Conservation (phyloP, 768 basidiomycete species). For the Rubroboletus pulcherrimus region DNA sequence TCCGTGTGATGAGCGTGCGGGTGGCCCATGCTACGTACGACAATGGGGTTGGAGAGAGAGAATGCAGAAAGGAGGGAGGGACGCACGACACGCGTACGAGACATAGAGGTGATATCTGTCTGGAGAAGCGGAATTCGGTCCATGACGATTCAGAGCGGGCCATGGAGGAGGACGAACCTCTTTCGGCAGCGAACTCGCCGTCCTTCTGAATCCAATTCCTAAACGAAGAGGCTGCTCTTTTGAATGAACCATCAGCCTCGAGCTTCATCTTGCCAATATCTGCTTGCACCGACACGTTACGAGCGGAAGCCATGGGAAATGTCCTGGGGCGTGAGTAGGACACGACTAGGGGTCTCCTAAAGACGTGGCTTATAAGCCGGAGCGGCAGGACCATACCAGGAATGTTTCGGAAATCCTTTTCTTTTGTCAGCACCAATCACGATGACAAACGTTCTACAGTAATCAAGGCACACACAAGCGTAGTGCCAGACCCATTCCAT, state of each 20-base stretch:
- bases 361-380: constrained; percentile 7
- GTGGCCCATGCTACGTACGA: constrained; percentile 83
- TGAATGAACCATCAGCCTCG: constrained; percentile 64
- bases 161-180: constrained; percentile 44
- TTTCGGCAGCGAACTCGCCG: constrained; percentile 69
- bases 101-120: constrained; percentile 93
- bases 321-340: neutral
- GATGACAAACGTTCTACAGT: constrained; percentile 16
- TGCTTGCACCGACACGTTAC: constrained; percentile 36
- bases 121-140: constrained; percentile 25
- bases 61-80: neutral
- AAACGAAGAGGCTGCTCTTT: constrained; percentile 50
- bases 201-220: constrained; percentile 53
- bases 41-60: neutral
- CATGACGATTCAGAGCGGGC: too few species aligned
- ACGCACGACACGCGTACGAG: constrained; percentile 78
- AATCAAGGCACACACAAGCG: neutral
- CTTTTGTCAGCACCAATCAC: constrained; percentile 3
- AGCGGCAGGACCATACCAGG: constrained; percentile 15
- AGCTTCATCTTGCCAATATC: constrained; percentile 56
- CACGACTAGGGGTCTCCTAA: constrained; percentile 5
- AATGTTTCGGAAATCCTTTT: neutral
- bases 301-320: constrained; percentile 27
- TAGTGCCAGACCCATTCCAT: neutral
- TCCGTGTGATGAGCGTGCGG: constrained; percentile 80